Base-by-base conservation (phyloP, 2,329 filamentous ascomycete genomes). In the Aspergillus fumigatiaffinis region DNA sequence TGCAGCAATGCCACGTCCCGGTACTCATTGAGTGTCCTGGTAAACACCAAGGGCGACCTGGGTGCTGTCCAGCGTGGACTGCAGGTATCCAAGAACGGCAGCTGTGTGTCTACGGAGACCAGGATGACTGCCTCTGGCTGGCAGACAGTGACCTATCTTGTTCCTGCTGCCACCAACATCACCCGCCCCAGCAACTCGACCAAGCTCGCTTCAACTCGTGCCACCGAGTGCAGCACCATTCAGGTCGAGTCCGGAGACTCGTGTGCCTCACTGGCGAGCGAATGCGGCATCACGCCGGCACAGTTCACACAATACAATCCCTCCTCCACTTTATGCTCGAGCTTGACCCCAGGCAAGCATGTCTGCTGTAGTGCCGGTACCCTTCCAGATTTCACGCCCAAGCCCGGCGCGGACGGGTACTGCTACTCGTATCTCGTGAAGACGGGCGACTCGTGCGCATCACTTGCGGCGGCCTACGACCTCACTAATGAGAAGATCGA, bases 301-400 rank as follows among this genome's bases (percentile, higher is more conserved):
- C 67, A 80, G 47, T 75, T 80, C 49, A 69, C 60, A 17, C 71
- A 73, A 52, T 77, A 71, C 60, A 80, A 81, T 59, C 51, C 57
- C n/a, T 57, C 28, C 8, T 50, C 51, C 32, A 58, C 55, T 9
- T 50, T 73, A 6, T 74, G 71, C 58, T 62, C 63, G 3, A 69
- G 59, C 0, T 66, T 82, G 0, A 54, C 54, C 5, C 62, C 66
- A 0, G 70, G 68, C 6, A 69, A 76, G 56, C 60, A 63, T 20
- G 71, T 77, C 8, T 79, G 76, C 61, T 79, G 75, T 57, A 67
- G 68, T 0, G 28, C 54, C 5, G 76, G 75, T n/a, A 65, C 57
- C 6, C 61, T 75, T 25, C 75, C 74, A 1, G 69, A 74, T 63
- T 55, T 74, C n/a, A 42, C 57, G 5, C 76, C 76, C 2, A 68